A percentile compares a stretch with the other conserved stretches of the same genome.
Conservation (phyloP, 805 yeast genomes). For the Wickerhamomyces subpelliculosus region DNA sequence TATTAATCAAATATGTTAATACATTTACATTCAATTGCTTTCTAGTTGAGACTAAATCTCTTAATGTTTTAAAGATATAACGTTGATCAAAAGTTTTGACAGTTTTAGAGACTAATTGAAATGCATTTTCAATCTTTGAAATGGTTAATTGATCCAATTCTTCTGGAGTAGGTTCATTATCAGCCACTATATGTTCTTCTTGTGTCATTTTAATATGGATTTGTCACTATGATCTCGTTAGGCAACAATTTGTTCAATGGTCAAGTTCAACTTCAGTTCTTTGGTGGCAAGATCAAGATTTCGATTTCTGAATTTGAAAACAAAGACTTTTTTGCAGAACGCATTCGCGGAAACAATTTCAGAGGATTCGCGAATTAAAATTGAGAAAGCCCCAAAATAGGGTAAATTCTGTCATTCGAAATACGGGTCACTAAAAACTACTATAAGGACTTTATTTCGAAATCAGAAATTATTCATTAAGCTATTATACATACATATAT, state of each 20-base stretch:
- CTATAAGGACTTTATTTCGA: no score
- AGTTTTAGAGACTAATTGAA: slow-evolving; percentile 41
- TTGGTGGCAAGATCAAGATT: slow-evolving; percentile 4
- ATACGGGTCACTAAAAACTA: no score
- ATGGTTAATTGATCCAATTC: slow-evolving; percentile 25
- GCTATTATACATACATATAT: no score
- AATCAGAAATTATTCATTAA: no score
- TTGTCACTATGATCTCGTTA: neutral
- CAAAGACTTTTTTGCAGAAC: neutral
- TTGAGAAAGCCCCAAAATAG: no score
- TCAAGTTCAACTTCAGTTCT: no score
- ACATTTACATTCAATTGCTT: slow-evolving; percentile 49
- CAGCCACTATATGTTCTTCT: slow-evolving; percentile 20
- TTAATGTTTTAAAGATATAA: slow-evolving; percentile 75
- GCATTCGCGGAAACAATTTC: neutral
- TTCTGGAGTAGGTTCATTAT: slow-evolving; percentile 21
- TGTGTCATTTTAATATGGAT: slow-evolving; percentile 10
- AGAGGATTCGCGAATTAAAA: no score
- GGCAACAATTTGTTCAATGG: no score
- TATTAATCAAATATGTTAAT: slow-evolving; percentile 47
- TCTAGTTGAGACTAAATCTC: slow-evolving; percentile 75
- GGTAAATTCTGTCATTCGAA: no score
- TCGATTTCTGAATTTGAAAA: neutral
- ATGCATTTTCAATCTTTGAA: slow-evolving; percentile 24
- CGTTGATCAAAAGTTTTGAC: slow-evolving; percentile 76